These are phyloP conservation scores for Pichia californica DNA, from an alignment of 805 yeast species.

Conservation along the genomic window DNA sequence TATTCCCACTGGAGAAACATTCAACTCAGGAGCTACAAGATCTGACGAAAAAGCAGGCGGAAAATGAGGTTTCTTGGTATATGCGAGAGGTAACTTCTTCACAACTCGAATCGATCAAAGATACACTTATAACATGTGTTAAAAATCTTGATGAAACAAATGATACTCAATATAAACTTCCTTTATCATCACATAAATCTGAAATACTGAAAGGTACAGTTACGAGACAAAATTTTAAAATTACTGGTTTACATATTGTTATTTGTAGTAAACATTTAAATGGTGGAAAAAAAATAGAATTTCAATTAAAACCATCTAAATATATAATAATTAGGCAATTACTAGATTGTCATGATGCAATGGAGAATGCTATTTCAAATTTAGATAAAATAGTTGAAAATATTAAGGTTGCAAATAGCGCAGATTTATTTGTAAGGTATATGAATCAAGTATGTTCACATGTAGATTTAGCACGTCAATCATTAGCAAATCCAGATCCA, in stretches of 20 bases:
- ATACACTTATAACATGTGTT: conserved; percentile 36
- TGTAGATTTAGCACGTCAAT: conserved; percentile 29
- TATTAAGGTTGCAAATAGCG: conserved; percentile 14
- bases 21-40: conserved; percentile 5
- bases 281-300: conserved; percentile 35
- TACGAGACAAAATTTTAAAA: conserved; percentile 46
- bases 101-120: conserved; percentile 40
- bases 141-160: conserved; percentile 32
- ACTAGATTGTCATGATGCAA: conserved; percentile 28
- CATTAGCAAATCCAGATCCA: conserved; percentile 48
- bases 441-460: conserved; percentile 26
- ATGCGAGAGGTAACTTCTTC: conserved; percentile 41
- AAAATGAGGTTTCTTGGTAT: conserved; percentile 39
- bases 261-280: conserved; percentile 33
- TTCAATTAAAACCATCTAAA: conserved; percentile 33
- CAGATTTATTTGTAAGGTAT: conserved; percentile 18
- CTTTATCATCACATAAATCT: conserved; percentile 48
- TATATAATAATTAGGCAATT: conserved; percentile 38
- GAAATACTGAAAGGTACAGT: conserved; percentile 57
- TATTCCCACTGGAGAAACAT: conserved; percentile 13
- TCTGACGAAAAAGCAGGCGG: conserved; percentile 10
- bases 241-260: conserved; percentile 40
- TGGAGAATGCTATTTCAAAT: conserved; percentile 38
- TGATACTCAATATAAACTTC: conserved; percentile 43
- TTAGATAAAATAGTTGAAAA: conserved; percentile 31